Percentiles rank a stretch among this genome's conserved stretches.
Conservation (phyloP, 2,329 filamentous ascomycete genomes). For the Dissoconium aciculare region DNA sequence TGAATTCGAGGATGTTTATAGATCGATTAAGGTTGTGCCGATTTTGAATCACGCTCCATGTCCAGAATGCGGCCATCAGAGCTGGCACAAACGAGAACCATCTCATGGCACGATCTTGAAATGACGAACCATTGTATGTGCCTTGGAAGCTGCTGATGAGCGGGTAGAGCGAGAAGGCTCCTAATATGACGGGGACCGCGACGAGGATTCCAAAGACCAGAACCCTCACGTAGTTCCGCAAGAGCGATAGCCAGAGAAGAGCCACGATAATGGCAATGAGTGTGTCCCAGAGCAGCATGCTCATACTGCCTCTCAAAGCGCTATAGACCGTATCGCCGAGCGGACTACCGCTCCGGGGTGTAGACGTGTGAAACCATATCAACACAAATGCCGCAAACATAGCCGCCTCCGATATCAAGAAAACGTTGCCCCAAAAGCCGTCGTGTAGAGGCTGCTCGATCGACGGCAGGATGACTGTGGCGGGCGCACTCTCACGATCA, state of each 20-base stretch:
- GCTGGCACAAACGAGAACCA: constrained; percentile 70
- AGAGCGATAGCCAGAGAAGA: constrained; percentile 73
- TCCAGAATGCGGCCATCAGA: constrained; percentile 59
- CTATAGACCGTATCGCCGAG: constrained; percentile 92
- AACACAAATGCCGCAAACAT: constrained; percentile 80
- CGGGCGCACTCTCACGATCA: constrained; percentile 40
- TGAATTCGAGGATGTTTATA: constrained; percentile 81
- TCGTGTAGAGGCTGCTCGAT: constrained; percentile 69
- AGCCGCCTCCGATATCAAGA: constrained; percentile 67
- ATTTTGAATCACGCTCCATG: constrained; percentile 67
- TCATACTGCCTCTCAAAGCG: constrained; percentile 70
- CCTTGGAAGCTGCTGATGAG: constrained; percentile 81
- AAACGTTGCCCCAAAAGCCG: constrained; percentile 81
- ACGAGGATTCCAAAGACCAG: constrained; percentile 68
- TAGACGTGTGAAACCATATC: constrained; percentile 74
- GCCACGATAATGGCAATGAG: constrained; percentile 79
- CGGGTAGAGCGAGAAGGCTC: constrained; percentile 82
- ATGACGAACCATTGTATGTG: constrained; percentile 51
- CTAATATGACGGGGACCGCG: constrained; percentile 69
- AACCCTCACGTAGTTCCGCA: constrained; percentile 77
- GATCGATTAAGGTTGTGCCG: constrained; percentile 69
- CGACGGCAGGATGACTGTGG: constrained; percentile 42
- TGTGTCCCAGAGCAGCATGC: constrained; percentile 81
- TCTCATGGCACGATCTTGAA: constrained; percentile 84
- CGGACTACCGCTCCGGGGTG: constrained; percentile 51